A percentile compares a stretch with the other conserved stretches of the same genome.
These are phyloP conservation scores for Sindora glabra DNA, from an alignment of 306 rosid species.

Conservation along the genomic window DNA sequence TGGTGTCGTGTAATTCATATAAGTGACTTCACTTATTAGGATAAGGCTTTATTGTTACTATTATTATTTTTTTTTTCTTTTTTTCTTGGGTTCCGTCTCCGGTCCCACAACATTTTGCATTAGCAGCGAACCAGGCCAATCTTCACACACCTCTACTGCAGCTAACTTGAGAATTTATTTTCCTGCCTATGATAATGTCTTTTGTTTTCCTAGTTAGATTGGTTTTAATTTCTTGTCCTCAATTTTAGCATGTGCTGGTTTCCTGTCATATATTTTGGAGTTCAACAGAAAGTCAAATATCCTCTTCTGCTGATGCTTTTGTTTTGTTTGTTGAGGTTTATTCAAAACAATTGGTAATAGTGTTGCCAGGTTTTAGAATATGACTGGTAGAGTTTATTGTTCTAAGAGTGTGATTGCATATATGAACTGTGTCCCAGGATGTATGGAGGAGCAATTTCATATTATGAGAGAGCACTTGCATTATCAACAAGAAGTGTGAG, in stretches of 20 bases:
- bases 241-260: background rate
- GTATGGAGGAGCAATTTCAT: slow-evolving; percentile 68
- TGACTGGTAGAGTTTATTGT: background rate
- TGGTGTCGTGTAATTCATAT: no score
- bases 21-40: no score
- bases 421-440: slow-evolving; percentile 40
- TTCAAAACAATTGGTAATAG: background rate
- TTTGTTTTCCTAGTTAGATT: slow-evolving; percentile 1
- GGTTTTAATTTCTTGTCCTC: background rate
- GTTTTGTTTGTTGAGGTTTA: background rate
- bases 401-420: slow-evolving; percentile 12
- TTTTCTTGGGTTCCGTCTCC: no score
- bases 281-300: background rate
- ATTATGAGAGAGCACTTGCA: slow-evolving; percentile 88
- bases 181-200: background rate
- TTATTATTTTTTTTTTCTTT: no score
- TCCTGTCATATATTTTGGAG: background rate
- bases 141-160: background rate
- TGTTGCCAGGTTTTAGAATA: background rate
- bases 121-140: no score
- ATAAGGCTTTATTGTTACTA: no score
- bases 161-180: background rate
- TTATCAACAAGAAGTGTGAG: slow-evolving; percentile 79
- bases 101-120: no score
- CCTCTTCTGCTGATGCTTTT: background rate